These are phyloP conservation scores for Tanacetum coccineum DNA, from an alignment of 129 eudicot species.

Conservation along the genomic window DNA sequence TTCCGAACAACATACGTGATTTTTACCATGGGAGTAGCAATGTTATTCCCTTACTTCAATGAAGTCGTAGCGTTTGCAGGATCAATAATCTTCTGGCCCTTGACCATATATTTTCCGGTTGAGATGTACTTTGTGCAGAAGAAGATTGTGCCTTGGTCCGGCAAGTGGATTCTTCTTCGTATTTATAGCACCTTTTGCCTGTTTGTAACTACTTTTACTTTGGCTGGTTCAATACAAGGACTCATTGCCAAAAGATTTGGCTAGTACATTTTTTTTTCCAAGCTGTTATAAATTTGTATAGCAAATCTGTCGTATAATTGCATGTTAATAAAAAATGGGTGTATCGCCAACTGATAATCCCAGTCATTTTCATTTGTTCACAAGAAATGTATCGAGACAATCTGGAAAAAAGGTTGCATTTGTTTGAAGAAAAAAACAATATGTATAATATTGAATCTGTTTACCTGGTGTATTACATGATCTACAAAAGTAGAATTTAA, in stretches of 20 bases:
- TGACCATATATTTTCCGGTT: slow-evolving; percentile 54
- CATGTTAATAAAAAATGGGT: too few species aligned
- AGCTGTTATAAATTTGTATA: not conserved
- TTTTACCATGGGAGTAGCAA: slow-evolving; percentile 31
- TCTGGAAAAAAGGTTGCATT: too few species aligned
- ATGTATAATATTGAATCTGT: too few species aligned
- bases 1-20: slow-evolving; percentile 52
- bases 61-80: slow-evolving; percentile 55
- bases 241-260: slow-evolving; percentile 46
- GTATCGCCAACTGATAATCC: too few species aligned
- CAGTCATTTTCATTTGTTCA: too few species aligned
- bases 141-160: slow-evolving; percentile 36
- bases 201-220: slow-evolving; percentile 31
- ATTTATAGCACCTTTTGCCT: slow-evolving; percentile 35
- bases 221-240: slow-evolving; percentile 51
- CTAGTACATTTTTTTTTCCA: not conserved
- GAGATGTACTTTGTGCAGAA: slow-evolving; percentile 49
- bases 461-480: too few species aligned
- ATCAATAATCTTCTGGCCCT: slow-evolving; percentile 58
- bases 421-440: too few species aligned
- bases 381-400: too few species aligned
- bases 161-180: slow-evolving; percentile 46
- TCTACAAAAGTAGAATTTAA: too few species aligned
- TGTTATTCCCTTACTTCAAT: slow-evolving; percentile 57
- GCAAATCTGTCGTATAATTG: too few species aligned